Evolutionary conservation across 2,329 filamentous ascomycete genomes (phyloP), one percentile per base, ranked within the genome.

Genomic region (Neoarthrinium moseri): DNA sequence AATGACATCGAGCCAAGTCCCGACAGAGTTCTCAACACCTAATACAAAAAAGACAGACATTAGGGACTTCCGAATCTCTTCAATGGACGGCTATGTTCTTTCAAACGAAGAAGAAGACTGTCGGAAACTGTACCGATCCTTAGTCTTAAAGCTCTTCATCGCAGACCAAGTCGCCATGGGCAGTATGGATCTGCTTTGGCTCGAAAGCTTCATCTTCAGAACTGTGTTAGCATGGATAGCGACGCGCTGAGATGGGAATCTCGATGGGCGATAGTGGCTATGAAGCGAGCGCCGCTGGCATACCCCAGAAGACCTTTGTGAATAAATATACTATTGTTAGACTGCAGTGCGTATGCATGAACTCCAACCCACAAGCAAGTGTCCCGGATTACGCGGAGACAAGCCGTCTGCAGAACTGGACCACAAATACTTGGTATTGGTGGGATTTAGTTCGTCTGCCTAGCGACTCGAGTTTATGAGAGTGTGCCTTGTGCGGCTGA

Each of bases 1-100:
- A 2, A 56, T 71, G 49, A 71, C 66, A 4, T 75, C 72, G 5
- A 64, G 59, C 3, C 61, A 63, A 24, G 33, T 41, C 3, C 21
- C 45, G 1, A 29, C 45, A 8, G 17, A 50, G n/a, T 18, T 46
- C 6, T 39, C 44, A 6, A 37, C 36, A 3, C 49, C 51, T 13
- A 49, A 44, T 21, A 36, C 46, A 30, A n/a, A n/a, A n/a, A 49
- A 51, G 18, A 51, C 64, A 15, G 74, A 78, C 36, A 72, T 77
- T 35, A 69, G 72, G 17, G 63, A 59, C 7, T 76, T 77, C 55
- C 69, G 72, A 26, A 70, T 73, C 12, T 78, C 75, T 1, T 65
- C 70, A 18, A 75, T 80, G 72, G 76, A 80, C 50, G 72, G 66
- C 11, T 78, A 69, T 48, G 65, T 78, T 4, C 56, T 77, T 13